Evolutionary conservation across 2,329 filamentous ascomycete species (phyloP).

Genomic region (Diaporthe humulicola): DNA sequence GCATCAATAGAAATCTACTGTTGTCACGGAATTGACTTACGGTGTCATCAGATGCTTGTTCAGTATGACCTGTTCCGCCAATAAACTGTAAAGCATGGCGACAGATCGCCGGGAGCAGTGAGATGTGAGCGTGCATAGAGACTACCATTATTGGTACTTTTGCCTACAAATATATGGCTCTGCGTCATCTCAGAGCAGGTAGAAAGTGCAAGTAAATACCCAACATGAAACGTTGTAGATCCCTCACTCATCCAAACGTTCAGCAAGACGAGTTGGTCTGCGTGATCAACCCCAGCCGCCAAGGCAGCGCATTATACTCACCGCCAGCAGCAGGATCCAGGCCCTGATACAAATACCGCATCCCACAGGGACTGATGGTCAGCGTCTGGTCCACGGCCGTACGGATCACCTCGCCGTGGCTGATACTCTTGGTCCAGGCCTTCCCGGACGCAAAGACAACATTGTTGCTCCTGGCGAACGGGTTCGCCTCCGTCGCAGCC

Average conservation of each 20-base stretch:
- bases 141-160: fast-evolving
- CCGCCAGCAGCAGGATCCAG: neutral
- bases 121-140: neutral
- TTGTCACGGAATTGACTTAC: too few species aligned
- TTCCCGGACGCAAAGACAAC: neutral
- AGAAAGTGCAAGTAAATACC: too few species aligned
- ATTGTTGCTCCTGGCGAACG: neutral
- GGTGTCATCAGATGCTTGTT: too few species aligned
- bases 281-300: neutral
- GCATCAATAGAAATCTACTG: too few species aligned
- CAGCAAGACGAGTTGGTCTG: neutral
- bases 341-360: neutral
- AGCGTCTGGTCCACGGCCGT: neutral
- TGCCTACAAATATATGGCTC: neutral
- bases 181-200: neutral
- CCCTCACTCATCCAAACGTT: neutral
- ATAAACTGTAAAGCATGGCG: too few species aligned
- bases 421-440: neutral
- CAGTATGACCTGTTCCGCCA: too few species aligned
- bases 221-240: too few species aligned
- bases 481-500: neutral
- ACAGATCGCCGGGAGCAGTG: too few species aligned
- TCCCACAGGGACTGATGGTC: neutral
- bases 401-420: neutral
- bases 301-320: neutral